A percentile compares a stretch with the other conserved stretches of the same genome.
These are phyloP conservation scores for Mortierella polycephala DNA, from an alignment of 371 early-diverging fungal genomes.

Conservation along the genomic window DNA sequence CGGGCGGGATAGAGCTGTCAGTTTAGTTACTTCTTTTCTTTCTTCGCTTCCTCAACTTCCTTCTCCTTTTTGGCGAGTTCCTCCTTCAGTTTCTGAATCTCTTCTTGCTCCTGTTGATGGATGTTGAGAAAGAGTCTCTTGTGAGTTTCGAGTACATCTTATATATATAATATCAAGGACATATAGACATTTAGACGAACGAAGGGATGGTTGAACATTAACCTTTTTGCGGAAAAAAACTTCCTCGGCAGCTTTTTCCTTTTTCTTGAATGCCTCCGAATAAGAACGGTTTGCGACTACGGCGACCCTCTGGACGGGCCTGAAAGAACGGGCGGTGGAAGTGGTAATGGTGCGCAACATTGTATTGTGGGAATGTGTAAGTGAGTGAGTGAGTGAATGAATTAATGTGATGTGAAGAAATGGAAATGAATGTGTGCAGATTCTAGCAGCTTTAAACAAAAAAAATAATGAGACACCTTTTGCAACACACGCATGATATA, in stretches of 20 bases:
- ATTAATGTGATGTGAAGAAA: not conserved
- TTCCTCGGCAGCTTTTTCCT: slow-evolving; percentile 13
- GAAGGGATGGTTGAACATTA: not conserved
- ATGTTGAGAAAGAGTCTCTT: not conserved
- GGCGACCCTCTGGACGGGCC: not conserved
- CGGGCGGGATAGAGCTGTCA: not conserved
- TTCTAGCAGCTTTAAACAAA: not conserved
- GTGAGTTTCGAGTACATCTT: too few relatives aligned
- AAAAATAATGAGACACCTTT: slow-evolving; percentile 6
- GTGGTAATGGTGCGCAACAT: slow-evolving; percentile 9
- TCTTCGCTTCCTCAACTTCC: slow-evolving; percentile 2
- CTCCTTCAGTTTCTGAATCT: slow-evolving; percentile 11
- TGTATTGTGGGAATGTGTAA: not conserved
- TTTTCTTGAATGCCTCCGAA: slow-evolving; percentile 14
- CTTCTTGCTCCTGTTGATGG: slow-evolving; percentile 1
- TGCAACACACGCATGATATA: not conserved
- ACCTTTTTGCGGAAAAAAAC: slow-evolving; percentile 11
- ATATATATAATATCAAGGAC: not conserved
- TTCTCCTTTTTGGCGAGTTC: slow-evolving; percentile 6
- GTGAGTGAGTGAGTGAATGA: not conserved
- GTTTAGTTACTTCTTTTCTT: not conserved
- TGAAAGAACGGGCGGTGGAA: not conserved
- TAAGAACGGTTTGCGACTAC: slow-evolving; percentile 1
- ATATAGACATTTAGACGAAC: not conserved
- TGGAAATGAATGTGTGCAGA: not conserved